Conservation (phyloP, 1,284 basidiomycete genomes). For the Apiotrichum mycotoxinovorans region DNA sequence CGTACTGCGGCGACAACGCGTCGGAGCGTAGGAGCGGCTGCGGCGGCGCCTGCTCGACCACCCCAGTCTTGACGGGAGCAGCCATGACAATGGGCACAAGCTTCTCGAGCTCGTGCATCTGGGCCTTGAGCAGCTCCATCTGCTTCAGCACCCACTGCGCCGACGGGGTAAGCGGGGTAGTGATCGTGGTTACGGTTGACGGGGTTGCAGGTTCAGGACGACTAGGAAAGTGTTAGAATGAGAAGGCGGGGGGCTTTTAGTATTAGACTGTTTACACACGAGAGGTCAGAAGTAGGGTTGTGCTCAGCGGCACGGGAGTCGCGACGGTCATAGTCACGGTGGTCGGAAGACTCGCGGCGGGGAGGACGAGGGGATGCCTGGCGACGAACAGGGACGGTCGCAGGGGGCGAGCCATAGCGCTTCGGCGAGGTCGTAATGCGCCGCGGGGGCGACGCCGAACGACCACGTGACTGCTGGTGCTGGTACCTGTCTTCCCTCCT, state of each 20-base stretch:
- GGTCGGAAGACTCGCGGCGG: background rate
- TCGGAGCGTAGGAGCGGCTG: background rate
- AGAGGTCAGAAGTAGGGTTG: background rate
- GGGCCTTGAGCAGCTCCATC: slow-evolving; percentile 14
- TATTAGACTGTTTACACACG: background rate
- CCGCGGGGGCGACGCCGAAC: background rate
- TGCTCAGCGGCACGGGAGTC: background rate
- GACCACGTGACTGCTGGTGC: background rate
- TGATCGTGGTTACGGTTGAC: background rate
- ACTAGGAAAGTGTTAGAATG: background rate
- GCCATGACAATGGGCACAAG: background rate
- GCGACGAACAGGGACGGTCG: background rate
- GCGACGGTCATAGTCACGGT: background rate
- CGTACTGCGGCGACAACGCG: background rate
- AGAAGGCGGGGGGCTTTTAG: background rate
- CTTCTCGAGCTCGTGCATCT: slow-evolving; percentile 19
- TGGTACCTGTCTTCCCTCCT: background rate
- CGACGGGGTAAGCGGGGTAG: background rate
- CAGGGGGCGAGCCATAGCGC: background rate
- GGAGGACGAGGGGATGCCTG: background rate
- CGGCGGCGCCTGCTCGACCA: background rate
- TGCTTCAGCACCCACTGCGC: slow-evolving; percentile 8
- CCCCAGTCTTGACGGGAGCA: background rate
- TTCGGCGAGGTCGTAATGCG: background rate
- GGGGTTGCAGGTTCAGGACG: background rate